Conservation (phyloP, 2,329 filamentous ascomycete genomes). For the Biscogniauxia sp. region DNA sequence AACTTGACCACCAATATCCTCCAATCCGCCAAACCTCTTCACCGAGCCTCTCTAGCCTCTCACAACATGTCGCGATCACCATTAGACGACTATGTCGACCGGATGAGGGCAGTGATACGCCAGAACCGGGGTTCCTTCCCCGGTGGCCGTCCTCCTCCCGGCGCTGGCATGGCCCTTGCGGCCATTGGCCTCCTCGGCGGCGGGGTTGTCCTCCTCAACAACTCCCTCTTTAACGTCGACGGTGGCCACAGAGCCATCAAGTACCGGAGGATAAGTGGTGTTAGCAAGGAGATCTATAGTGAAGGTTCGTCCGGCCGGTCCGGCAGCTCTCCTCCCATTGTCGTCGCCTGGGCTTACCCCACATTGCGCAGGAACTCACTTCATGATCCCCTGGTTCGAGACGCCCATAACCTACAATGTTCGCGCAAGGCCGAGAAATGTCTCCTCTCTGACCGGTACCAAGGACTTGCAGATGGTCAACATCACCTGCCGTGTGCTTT, state of each 20-base stretch:
- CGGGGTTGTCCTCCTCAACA: constrained; percentile 52
- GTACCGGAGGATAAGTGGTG: constrained; percentile 88
- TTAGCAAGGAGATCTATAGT: constrained; percentile 91
- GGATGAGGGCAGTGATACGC: constrained; percentile 29
- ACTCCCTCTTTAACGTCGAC: constrained; percentile 78
- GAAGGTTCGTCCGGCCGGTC: constrained; percentile 64
- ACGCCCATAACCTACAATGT: constrained; percentile 97
- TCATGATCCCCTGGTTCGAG: constrained; percentile 95
- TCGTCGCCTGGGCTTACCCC: constrained; percentile 16
- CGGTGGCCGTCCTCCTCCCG: constrained; percentile 42
- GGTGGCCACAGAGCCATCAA: constrained; percentile 99
- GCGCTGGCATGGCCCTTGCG: constrained; percentile 39
- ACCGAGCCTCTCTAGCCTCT: constrained; percentile 5
- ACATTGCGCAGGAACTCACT: constrained; percentile 69
- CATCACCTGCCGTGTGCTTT: constrained; percentile 99
- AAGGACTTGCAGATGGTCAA: constrained; percentile 99
- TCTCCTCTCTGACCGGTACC: constrained; percentile 94
- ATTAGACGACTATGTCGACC: constrained; percentile 29
- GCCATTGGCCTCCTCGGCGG: constrained; percentile 46
- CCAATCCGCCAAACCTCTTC: constrained; percentile 1
- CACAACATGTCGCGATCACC: constrained; percentile 33
- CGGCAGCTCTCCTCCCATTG: neutral
- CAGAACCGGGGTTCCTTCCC: constrained; percentile 40
- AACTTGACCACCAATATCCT: neutral
- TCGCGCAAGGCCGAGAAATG: constrained; percentile 93